Base-by-base conservation (phyloP, 2,329 filamentous ascomycete species). In the Fusarium pseudoanthophilum region DNA sequence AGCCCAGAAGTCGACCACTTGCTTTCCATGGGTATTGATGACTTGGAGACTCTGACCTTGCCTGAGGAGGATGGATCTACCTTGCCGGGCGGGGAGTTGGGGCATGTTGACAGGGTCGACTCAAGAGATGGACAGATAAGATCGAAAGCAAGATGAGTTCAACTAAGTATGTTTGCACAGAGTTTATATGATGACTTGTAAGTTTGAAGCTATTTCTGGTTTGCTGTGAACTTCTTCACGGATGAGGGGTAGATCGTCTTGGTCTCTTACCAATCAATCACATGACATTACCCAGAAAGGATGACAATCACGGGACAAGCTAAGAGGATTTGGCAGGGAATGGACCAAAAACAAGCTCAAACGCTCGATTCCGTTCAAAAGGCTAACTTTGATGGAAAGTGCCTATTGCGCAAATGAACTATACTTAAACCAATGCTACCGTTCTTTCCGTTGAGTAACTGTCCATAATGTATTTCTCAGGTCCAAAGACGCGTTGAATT, bases 51-150 rank as follows among this genome's bases (percentile, higher is more conserved):
- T 51, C 21, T 34, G 48, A 15, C 46, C 21, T 7, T 51, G 21
- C 21, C 18, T 18, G 7, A 51, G 15, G 7, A 0, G 4, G 15
- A 24, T 2, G 9, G 46, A 11, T 18, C 10, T 7, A 10, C 28
- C 21, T 24, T 34, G 21, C 5, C 48, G 15, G 28, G 28, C 48
- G 15, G 21, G 21, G 18, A 51, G 28, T 20, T 34, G 28, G 2
- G 48, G 48, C 48, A 34, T 51, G 5, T 0, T 51, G 28, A 21
- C 5, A 28, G 11, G 11, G 8, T 10, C 7, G 18, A 21, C 20
- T 16, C 4, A 15, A 21, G 26, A 1, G 26, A 30, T 0, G 26
- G 6, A 11, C 0, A 21, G 6, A 9, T 15, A 14, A 11, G 13
- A 11, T 4, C 11, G 11, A 28, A 26, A 3, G 15, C 34, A 26